Conservation (phyloP, 805 yeast species). For the Candida broadrunensis region DNA sequence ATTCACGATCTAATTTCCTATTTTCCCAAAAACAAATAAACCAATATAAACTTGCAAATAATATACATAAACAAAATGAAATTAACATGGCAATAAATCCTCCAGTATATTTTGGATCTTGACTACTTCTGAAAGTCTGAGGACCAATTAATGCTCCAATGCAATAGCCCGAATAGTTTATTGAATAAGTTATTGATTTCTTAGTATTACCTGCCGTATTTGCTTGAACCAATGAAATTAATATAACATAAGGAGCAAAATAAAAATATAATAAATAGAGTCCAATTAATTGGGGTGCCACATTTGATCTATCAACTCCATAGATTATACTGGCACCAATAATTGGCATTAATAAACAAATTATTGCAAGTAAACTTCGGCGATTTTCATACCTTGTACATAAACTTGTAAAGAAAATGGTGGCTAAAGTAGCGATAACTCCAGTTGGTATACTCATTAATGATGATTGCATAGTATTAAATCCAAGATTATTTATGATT, state of each 20-base stretch:
- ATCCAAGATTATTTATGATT: conserved; percentile 25
- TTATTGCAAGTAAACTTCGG: conserved; percentile 9
- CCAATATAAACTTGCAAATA: conserved; percentile 10
- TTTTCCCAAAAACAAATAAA: conserved; percentile 12
- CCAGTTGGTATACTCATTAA: conserved; percentile 27
- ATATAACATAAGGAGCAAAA: conserved; percentile 23
- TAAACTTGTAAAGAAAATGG: conserved; percentile 21
- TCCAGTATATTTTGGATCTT: conserved; percentile 20
- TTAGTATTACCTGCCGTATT: conserved; percentile 29
- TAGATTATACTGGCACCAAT: conserved; percentile 19
- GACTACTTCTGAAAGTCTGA: conserved; percentile 17
- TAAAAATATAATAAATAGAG: conserved; percentile 32
- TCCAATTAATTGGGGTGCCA: conserved; percentile 19
- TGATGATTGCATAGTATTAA: conserved; percentile 15
- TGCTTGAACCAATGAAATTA: conserved; percentile 13
- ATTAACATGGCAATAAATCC: conserved; percentile 17
- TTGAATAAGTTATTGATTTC: conserved; percentile 29
- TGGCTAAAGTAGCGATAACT: conserved; percentile 25
- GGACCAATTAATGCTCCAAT: conserved; percentile 26
- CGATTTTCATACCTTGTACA: conserved; percentile 21
- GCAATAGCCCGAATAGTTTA: conserved; percentile 30
- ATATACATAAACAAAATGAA: conserved; percentile 17
- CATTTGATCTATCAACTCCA: conserved; percentile 13
- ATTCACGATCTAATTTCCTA: conserved; percentile 5
- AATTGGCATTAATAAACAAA: conserved; percentile 13